Percentiles rank a stretch among this genome's conserved stretches.
Conservation (phyloP, 1,284 basidiomycete species). For the Cryptococcus sp. region DNA sequence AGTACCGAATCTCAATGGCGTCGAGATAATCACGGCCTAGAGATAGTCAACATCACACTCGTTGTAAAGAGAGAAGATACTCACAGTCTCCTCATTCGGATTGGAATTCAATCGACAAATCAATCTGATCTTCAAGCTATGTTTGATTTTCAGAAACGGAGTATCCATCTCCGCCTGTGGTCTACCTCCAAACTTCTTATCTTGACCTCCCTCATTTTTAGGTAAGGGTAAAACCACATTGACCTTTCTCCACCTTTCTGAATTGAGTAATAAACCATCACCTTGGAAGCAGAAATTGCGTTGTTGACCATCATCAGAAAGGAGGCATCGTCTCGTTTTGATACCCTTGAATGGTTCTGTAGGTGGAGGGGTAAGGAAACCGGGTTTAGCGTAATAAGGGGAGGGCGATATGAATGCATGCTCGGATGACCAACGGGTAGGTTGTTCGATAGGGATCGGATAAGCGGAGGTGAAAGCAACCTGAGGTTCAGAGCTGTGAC, state of each 20-base stretch:
- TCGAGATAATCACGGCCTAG: slow-evolving; percentile 30
- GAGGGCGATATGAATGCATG: slow-evolving; percentile 26
- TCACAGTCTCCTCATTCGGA: slow-evolving; percentile 17
- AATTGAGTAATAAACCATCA: slow-evolving; percentile 26
- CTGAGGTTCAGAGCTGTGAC: slow-evolving; percentile 22
- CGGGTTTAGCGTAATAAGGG: slow-evolving; percentile 8
- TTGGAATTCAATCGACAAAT: slow-evolving; percentile 19
- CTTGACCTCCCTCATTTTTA: background rate
- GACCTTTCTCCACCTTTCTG: slow-evolving; percentile 34
- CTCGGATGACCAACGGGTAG: slow-evolving; percentile 14
- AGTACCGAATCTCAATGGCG: slow-evolving; percentile 40
- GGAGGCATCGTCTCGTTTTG: slow-evolving; percentile 20
- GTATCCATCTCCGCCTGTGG: slow-evolving; percentile 27
- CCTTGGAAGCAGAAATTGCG: slow-evolving; percentile 40
- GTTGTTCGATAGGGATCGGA: slow-evolving; percentile 36
- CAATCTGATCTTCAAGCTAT: slow-evolving; percentile 37
- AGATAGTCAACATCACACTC: background rate
- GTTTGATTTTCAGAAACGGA: slow-evolving; percentile 38
- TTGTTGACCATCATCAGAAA: slow-evolving; percentile 32
- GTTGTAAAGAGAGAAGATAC: background rate
- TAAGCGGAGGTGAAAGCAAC: slow-evolving; percentile 15
- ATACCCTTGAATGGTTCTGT: slow-evolving; percentile 9
- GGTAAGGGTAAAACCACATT: slow-evolving; percentile 43
- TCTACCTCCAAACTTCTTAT: slow-evolving; percentile 7
- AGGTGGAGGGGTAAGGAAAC: background rate